Conservation (phyloP, 768 basidiomycete genomes). For the Dioszegia hungarica region DNA sequence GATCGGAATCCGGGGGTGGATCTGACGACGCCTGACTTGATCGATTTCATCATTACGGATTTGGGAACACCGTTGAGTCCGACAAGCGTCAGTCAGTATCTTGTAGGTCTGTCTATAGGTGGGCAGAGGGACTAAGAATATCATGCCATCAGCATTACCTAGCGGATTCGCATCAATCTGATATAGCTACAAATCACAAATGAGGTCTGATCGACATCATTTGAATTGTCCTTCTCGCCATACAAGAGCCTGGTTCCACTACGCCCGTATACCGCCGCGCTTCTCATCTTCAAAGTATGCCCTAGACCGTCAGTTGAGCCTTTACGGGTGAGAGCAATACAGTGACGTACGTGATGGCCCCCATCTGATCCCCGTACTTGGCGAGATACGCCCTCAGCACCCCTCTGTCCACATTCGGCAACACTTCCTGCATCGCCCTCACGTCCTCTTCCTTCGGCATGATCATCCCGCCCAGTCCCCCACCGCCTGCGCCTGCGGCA, state of each 20-base stretch:
- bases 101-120: constrained; percentile 59
- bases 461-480: too few relatives aligned
- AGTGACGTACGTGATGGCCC: constrained; percentile 36
- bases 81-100: constrained; percentile 87
- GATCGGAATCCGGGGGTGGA: constrained; percentile 82
- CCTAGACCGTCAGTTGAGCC: constrained; percentile 15
- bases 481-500: neutral
- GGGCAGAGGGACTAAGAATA: neutral
- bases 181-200: too few relatives aligned
- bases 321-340: neutral
- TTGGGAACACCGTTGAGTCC: constrained; percentile 65
- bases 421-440: constrained; percentile 32
- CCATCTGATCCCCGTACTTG: constrained; percentile 39
- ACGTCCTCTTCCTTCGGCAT: constrained; percentile 29
- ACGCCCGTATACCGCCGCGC: constrained; percentile 13
- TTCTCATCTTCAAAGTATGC: constrained; percentile 43
- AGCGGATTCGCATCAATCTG: too few relatives aligned
- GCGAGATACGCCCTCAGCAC: constrained; percentile 31
- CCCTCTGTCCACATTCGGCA: constrained; percentile 34
- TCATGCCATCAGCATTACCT: neutral
- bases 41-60: constrained; percentile 89
- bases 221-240: too few relatives aligned
- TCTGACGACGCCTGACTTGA: constrained; percentile 90
- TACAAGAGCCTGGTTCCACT: too few relatives aligned
- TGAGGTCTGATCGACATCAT: too few relatives aligned